Evolutionary conservation across 1,139 yeast species (phyloP).

Genomic region (Debaryomyces sp.): DNA sequence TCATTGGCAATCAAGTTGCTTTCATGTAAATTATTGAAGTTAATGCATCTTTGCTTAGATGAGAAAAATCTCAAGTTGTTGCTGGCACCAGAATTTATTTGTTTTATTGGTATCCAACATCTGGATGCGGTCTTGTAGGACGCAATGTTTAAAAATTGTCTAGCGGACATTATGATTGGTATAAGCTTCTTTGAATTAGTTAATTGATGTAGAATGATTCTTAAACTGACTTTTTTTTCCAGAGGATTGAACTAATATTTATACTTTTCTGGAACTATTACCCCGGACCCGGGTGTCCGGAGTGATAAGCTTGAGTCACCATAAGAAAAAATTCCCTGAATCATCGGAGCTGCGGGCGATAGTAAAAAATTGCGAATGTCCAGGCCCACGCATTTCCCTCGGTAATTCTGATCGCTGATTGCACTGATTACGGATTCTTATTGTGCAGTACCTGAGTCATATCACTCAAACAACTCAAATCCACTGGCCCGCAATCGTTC

Average conservation of each 20-base stretch:
- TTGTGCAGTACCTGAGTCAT: background rate
- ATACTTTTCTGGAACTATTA: constrained; percentile 2
- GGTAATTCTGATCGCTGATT: background rate
- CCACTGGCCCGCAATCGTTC: too few species aligned
- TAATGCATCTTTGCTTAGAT: constrained; percentile 41
- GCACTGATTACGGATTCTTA: background rate
- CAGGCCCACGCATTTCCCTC: background rate
- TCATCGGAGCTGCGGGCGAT: constrained; percentile 13
- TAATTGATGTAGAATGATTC: background rate
- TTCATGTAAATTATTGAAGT: constrained; percentile 38
- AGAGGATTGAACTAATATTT: background rate
- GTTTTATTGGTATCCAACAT: constrained; percentile 44
- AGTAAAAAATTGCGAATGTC: background rate
- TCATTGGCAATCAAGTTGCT: constrained; percentile 41
- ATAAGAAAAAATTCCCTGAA: constrained; percentile 5
- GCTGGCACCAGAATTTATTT: constrained; percentile 10
- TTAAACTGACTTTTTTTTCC: background rate
- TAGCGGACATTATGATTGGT: constrained; percentile 28
- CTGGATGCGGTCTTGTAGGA: constrained; percentile 48
- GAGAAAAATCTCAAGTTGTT: constrained; percentile 32
- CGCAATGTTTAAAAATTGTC: constrained; percentile 39
- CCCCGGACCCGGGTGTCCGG: constrained; percentile 15
- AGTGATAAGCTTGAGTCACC: constrained; percentile 1
- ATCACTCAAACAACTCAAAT: background rate
- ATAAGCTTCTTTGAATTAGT: background rate